Percentiles rank a stretch among this genome's conserved stretches.
Evolutionary conservation across 108 stramenopile genomes (phyloP).

Genomic region (Discostella pseudostelligera): DNA sequence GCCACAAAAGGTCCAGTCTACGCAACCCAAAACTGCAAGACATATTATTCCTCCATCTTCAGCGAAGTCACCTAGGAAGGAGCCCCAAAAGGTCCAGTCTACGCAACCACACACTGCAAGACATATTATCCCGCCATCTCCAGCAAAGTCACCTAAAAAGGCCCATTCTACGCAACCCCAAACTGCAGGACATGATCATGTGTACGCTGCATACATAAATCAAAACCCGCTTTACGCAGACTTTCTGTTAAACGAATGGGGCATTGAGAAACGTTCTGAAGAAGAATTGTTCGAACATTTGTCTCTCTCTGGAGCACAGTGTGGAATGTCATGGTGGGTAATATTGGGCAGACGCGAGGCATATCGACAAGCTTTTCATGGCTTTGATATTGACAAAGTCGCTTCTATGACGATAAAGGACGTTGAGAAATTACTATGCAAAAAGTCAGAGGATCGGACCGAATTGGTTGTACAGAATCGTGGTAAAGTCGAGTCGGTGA

Average conservation of each 20-base stretch:
- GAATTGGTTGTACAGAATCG: conserved; percentile 55
- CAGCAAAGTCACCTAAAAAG: too few species aligned
- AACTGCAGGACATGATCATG: too few species aligned
- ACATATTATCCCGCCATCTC: too few species aligned
- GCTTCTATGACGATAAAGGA: conserved; percentile 47
- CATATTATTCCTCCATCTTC: too few species aligned
- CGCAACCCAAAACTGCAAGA: too few species aligned
- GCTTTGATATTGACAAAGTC: conserved; percentile 65
- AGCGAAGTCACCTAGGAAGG: too few species aligned
- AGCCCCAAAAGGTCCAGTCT: too few species aligned
- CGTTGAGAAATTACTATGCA: conserved; percentile 36
- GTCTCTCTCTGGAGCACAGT: conserved; percentile 64
- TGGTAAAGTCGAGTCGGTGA: conserved; percentile 39
- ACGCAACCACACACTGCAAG: too few species aligned
- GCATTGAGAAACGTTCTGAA: conserved; percentile 57
- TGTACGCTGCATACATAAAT: conserved; percentile 53
- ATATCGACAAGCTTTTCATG: conserved; percentile 55
- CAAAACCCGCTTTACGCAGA: conserved; percentile 49
- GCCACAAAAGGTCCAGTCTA: too few species aligned
- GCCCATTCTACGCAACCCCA: too few species aligned
- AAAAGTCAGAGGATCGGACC: conserved; percentile 14
- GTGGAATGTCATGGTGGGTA: conserved; percentile 72
- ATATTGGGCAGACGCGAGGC: conserved; percentile 67
- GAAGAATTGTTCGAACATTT: conserved; percentile 66
- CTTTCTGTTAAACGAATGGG: conserved; percentile 67